Evolutionary conservation across 768 basidiomycete genomes (phyloP).

Genomic region (Suillus lakei): DNA sequence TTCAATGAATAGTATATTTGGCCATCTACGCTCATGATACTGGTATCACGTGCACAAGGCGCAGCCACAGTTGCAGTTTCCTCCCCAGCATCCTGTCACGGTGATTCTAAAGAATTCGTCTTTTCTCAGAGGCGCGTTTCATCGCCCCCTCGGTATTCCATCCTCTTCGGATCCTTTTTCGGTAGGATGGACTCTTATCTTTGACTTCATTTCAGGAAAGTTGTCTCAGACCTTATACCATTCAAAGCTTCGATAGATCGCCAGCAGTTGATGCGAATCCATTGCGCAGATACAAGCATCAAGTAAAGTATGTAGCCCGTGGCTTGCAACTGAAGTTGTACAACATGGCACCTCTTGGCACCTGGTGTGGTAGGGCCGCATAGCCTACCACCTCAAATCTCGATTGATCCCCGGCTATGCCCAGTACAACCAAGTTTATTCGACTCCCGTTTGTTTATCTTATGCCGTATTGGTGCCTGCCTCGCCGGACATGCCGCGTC

Average conservation of each 20-base stretch:
- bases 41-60: no score
- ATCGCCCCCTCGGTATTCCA: constrained; percentile 3
- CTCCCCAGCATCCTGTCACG: not conserved
- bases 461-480: not conserved
- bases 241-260: not conserved
- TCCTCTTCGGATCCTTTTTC: constrained; percentile 2
- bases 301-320: not conserved
- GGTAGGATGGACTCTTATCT: not conserved
- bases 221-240: not conserved
- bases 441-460: not conserved
- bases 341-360: not conserved
- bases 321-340: not conserved
- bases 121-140: not conserved
- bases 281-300: not conserved
- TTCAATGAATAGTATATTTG: no score
- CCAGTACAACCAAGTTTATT: not conserved
- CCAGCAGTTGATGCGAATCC: not conserved
- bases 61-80: no score
- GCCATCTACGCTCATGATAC: no score
- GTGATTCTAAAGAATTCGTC: not conserved
- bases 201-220: not conserved
- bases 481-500: not conserved
- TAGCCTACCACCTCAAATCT: not conserved
- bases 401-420: not conserved
- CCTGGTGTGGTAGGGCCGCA: not conserved